Evolutionary conservation across 352 stramenopile species (phyloP).

Genomic region (Thalassiosira hispida): DNA sequence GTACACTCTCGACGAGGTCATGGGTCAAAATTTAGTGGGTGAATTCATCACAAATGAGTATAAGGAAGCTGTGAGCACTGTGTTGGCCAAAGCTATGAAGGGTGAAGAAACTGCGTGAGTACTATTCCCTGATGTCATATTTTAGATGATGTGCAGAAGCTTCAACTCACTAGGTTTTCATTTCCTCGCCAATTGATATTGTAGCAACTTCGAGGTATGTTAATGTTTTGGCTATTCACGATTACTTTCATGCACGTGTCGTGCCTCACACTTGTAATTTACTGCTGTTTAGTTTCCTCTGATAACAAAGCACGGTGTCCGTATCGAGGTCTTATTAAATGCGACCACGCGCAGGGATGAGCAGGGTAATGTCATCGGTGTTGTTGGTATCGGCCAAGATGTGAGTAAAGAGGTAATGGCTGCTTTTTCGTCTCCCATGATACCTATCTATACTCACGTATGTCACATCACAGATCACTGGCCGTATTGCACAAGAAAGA

Average conservation of each 20-base stretch:
- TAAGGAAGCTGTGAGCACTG: slow-evolving; percentile 73
- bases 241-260: no score
- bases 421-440: no score
- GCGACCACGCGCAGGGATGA: slow-evolving; percentile 44
- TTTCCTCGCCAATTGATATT: neutral
- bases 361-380: slow-evolving; percentile 54
- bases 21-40: slow-evolving; percentile 40
- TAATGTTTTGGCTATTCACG: no score
- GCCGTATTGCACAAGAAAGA: slow-evolving; percentile 46
- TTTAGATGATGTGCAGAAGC: no score
- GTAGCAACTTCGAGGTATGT: no score
- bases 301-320: slow-evolving; percentile 37
- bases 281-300: slow-evolving; percentile 86
- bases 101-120: slow-evolving; percentile 40
- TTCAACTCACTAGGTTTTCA: no score
- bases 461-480: slow-evolving; percentile 75
- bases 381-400: slow-evolving; percentile 88
- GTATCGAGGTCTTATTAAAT: slow-evolving; percentile 59
- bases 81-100: slow-evolving; percentile 58
- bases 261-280: no score
- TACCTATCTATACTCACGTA: slow-evolving; percentile 83
- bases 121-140: neutral
- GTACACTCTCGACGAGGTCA: slow-evolving; percentile 88
- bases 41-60: slow-evolving; percentile 86
- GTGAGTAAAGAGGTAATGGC: no score